Base-by-base conservation (phyloP, 331 rosid species). In the Acacia pycnantha region DNA sequence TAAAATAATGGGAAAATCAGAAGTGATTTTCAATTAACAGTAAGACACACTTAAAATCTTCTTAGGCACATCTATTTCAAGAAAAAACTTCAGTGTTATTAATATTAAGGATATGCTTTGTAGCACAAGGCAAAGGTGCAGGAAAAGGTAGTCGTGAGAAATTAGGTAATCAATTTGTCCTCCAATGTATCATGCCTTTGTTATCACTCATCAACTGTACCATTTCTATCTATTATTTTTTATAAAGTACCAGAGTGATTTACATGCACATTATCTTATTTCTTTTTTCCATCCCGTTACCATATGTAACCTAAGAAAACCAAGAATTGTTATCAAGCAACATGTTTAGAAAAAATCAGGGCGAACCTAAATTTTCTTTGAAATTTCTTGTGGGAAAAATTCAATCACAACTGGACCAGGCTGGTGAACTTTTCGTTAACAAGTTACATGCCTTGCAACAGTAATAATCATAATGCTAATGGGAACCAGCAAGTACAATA, bases 1-100 rank as follows among this genome's bases (percentile, higher is more conserved):
- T 31, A 82, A 76, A 70, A 78, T 61, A 58, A 66, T 74, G 68
- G 27, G 72, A 79, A 78, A 70, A 22, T 9, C 50, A 54, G 41
- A 47, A 43, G 69, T 21, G 46, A 68, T 29, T 70, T 75, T 82
- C 68, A 18, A 69, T 37, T 21, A 26, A 67, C 41, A 6, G 73
- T 48, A 59, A 22, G 24, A 82, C 48, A 50, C 31, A 3, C 73
- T 77, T 77, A 43, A 72, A 65, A 46, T 62, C 27, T 72, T 54
- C 16, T 78, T 41, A 44, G 21, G 53, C 65, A 78, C 29, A 40
- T 21, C n/a, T 77, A 78, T 78, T 61, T 72, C 40, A 74, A 26
- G 27, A 29, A 59, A 67, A 47, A 40, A 84, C 58, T 73, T 41
- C 44, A 78, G 79, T 46, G 66, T 54, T 47, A 70, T 79, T 11